phyloP scores from a whole-genome alignment of 176 grass and related monocot genomes.

The Aegilops sharonensis region DNA sequence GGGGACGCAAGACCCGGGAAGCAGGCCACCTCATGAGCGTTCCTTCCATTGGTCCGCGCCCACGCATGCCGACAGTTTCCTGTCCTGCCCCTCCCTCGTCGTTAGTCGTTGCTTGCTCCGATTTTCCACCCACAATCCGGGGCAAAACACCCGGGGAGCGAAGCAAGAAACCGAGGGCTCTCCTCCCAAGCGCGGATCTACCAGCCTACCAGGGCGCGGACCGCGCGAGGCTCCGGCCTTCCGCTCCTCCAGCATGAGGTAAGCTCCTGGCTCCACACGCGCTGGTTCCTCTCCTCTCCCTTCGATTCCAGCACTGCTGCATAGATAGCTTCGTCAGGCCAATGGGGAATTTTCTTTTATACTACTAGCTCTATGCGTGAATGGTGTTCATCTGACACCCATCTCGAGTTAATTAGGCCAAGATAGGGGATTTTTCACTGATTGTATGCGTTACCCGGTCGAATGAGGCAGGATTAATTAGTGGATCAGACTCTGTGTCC shows the following conservation, averaged over 20 bases:
- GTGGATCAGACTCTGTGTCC: conserved; percentile 12
- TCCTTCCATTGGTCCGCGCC: too few relatives aligned
- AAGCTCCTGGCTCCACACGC: background rate
- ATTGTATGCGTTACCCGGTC: background rate
- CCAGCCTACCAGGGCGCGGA: too few relatives aligned
- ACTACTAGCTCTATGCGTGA: background rate
- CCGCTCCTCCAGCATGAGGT: conserved; percentile 40
- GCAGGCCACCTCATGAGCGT: too few relatives aligned
- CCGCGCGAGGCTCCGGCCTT: too few relatives aligned
- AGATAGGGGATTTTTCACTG: background rate
- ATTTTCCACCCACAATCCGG: background rate
- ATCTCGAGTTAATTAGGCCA: background rate
- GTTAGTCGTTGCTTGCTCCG: conserved; percentile 22
- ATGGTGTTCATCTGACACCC: background rate
- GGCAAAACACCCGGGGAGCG: conserved; percentile 14
- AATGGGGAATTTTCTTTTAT: background rate
- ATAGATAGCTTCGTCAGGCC: background rate
- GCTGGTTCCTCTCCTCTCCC: background rate
- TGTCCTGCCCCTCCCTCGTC: background rate
- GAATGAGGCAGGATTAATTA: background rate
- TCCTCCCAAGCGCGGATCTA: too few relatives aligned
- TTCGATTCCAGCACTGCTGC: background rate
- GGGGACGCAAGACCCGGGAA: too few relatives aligned
- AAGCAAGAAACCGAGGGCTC: background rate
- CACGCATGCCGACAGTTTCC: too few relatives aligned